Evolutionary conservation across 139 green algal genomes (phyloP).

Genomic region (Yamagishiella unicocca): DNA sequence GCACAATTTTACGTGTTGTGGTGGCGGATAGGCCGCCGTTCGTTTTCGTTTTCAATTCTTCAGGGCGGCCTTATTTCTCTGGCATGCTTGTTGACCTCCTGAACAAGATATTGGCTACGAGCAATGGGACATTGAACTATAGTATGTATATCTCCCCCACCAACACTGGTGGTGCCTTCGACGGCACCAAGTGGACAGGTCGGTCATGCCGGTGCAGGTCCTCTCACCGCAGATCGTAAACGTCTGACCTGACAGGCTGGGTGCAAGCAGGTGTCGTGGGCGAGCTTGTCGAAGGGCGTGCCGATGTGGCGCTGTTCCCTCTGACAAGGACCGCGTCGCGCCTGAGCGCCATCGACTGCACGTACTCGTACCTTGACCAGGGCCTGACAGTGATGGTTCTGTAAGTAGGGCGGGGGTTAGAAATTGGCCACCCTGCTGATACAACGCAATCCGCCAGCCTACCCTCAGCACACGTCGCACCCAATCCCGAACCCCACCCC

Average conservation of each 20-base stretch:
- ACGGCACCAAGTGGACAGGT: background rate
- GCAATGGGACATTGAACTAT: background rate
- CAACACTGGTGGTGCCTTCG: background rate
- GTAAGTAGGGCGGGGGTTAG: background rate
- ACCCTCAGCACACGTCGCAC: background rate
- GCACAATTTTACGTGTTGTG: too few species aligned
- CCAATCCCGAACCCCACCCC: background rate
- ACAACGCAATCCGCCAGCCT: background rate
- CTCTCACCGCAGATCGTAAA: background rate
- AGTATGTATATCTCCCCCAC: background rate
- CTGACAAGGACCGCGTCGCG: slow-evolving; percentile 47
- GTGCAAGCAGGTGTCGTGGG: slow-evolving; percentile 53
- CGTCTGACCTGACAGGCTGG: background rate
- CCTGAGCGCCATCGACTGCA: slow-evolving; percentile 24
- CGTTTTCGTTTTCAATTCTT: background rate
- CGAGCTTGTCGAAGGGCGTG: background rate
- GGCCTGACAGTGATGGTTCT: background rate
- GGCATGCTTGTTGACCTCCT: slow-evolving; percentile 15
- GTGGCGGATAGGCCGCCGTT: slow-evolving; percentile 15
- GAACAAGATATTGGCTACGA: background rate
- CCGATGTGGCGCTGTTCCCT: slow-evolving; percentile 58
- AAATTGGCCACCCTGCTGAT: background rate
- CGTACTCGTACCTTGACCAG: slow-evolving; percentile 35
- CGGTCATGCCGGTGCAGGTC: background rate
- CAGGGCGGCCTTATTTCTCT: background rate